Evolutionary conservation across 2,329 filamentous ascomycete species (phyloP).

Genomic region (Aspergillus proliferans): DNA sequence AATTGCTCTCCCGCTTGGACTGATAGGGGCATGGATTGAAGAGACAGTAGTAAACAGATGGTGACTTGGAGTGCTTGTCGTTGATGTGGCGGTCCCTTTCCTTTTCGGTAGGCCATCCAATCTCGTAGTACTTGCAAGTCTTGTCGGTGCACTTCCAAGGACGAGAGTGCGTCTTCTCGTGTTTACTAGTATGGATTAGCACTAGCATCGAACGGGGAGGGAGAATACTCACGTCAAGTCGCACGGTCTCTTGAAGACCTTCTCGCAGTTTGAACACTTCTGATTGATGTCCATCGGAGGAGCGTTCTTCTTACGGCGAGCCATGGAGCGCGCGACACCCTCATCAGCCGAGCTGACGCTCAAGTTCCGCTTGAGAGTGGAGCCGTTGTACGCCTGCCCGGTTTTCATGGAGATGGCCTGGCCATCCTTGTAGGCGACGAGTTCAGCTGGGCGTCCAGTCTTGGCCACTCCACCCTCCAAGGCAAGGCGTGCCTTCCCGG

Average conservation of each 20-base stretch:
- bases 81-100: constrained; percentile 94
- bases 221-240: constrained; percentile 61
- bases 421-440: constrained; percentile 75
- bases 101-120: constrained; percentile 96
- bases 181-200: constrained; percentile 53
- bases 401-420: constrained; percentile 72
- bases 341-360: constrained; percentile 61
- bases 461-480: constrained; percentile 74
- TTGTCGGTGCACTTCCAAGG: constrained; percentile 85
- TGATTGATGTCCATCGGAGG: constrained; percentile 77
- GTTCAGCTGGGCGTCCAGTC: constrained; percentile 75
- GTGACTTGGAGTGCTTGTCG: constrained; percentile 82
- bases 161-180: constrained; percentile 94
- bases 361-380: constrained; percentile 46
- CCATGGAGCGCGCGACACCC: constrained; percentile 88
- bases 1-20: constrained; percentile 93
- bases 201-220: background rate
- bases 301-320: constrained; percentile 87
- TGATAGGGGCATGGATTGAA: constrained; percentile 84
- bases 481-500: constrained; percentile 57
- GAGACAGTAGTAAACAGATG: constrained; percentile 75
- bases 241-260: constrained; percentile 94
- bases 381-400: constrained; percentile 54
- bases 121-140: constrained; percentile 81
- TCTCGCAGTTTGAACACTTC: constrained; percentile 75